Base-by-base conservation (phyloP, 1,284 basidiomycete species). In the Cutaneotrichosporon cyanovorans region DNA sequence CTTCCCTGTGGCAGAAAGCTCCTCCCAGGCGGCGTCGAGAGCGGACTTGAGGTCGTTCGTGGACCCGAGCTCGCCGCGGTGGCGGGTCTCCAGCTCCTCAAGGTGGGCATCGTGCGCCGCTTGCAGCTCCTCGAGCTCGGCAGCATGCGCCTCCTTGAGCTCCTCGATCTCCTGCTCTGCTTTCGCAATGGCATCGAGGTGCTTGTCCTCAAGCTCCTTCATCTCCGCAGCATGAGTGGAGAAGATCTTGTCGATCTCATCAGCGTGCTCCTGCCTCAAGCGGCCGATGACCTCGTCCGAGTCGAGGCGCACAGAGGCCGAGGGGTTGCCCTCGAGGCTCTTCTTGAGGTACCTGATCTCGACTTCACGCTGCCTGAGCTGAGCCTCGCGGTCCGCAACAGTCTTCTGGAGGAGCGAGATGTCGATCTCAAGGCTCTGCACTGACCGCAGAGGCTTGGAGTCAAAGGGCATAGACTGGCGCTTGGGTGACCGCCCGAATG, bases 331-430 rank as follows among this genome's bases (percentile, higher is more conserved):
- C 57, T 61, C 58, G 42, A 66, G 56, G 38, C 80, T 80, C 44
- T 75, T 72, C 69, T 92, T 91, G 18, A 95, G 76, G 28, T 77
- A 71, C 32, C 76, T 75, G 47, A 93, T 93, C 71, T 93, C 90
- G 20, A 80, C 76, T 72, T 93, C 90, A 37, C 90, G 79, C 58
- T 89, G 85, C 61, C 81, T 84, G 50, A 95, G 57, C 41, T 66
- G 65, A 23, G 81, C 77, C 69, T 93, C 90, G 38, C 90, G 80
- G 59, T 90, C 85, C 59, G 82, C 84, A 51, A 95, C 75, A 20
- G 89, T 66, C 61, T 90, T 84, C 65, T 92, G 88, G 23, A 92
- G 72, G 46, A 87, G 80, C 82, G 87, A 87, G 47, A 92, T 88
- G 72, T 95, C 91, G 61, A 86, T 84, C 72, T 93, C 88, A 50